These are phyloP conservation scores for Usnea hakonensis DNA, from an alignment of 495 filamentous ascomycete species.

Conservation along the genomic window DNA sequence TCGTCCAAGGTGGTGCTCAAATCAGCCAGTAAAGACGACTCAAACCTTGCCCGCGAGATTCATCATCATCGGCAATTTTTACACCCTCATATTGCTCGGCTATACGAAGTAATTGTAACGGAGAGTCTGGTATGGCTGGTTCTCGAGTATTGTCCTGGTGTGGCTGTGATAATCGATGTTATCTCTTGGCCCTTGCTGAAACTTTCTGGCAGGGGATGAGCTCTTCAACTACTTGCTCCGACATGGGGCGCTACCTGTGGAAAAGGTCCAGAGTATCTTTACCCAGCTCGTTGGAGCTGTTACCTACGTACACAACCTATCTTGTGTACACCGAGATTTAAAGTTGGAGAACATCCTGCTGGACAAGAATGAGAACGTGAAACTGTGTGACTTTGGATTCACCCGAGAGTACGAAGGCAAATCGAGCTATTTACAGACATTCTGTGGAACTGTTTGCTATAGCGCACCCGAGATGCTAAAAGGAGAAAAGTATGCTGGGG, in stretches of 20 bases:
- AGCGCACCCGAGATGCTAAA: conserved; percentile 98
- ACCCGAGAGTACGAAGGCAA: conserved; percentile 96
- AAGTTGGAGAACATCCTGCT: conserved; percentile 97
- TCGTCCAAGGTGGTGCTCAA: conserved; percentile 81
- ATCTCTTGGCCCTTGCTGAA: conserved; percentile 19
- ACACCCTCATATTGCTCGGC: conserved; percentile 90
- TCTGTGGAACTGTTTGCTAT: conserved; percentile 96
- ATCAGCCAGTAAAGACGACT: conserved; percentile 90
- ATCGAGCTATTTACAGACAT: conserved; percentile 90
- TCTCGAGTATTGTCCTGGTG: conserved; percentile 94
- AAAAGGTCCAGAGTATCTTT: conserved; percentile 92
- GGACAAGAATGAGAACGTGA: conserved; percentile 96
- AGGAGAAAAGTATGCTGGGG: conserved; percentile 93
- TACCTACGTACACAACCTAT: conserved; percentile 88
- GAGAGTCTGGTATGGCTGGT: conserved; percentile 93
- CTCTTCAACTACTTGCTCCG: conserved; percentile 90
- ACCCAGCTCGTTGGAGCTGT: conserved; percentile 94
- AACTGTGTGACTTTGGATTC: conserved; percentile 98
- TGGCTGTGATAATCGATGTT: conserved; percentile 18
- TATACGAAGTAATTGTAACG: conserved; percentile 97
- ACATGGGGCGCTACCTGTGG: conserved; percentile 73
- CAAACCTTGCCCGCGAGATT: conserved; percentile 92
- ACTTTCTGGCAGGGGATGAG: conserved; percentile 67
- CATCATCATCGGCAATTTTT: conserved; percentile 97
- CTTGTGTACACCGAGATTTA: conserved; percentile 91